These are phyloP conservation scores for Trifolium fragiferum DNA, from an alignment of 306 rosid species.

Conservation along the genomic window DNA sequence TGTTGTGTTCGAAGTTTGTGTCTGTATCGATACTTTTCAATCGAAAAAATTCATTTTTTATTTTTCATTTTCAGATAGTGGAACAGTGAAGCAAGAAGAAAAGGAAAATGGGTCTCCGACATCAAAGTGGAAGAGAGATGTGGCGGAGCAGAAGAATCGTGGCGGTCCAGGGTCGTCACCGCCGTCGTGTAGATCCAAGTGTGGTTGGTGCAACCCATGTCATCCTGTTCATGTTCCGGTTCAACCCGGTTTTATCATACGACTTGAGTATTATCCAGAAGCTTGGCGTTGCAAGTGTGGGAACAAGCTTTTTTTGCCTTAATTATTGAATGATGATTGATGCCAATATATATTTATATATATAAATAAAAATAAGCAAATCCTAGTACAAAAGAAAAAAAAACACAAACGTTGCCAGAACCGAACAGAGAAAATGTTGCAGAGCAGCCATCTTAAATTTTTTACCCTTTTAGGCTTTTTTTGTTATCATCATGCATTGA, in stretches of 20 bases:
- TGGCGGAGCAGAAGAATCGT: constrained; percentile 48
- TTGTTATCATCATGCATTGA: constrained; percentile 26
- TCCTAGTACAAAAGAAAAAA: constrained; percentile 32
- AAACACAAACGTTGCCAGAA: constrained; percentile 34
- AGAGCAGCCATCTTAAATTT: constrained; percentile 34
- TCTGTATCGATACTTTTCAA: too few species aligned
- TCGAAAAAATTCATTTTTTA: background rate
- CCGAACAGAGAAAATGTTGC: constrained; percentile 32
- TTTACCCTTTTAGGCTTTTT: constrained; percentile 35
- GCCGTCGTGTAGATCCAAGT: constrained; percentile 82
- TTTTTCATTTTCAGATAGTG: constrained; percentile 35
- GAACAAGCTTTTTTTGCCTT: constrained; percentile 84
- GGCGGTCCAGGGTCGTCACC: constrained; percentile 79
- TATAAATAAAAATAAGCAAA: background rate
- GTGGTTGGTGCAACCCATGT: constrained; percentile 85
- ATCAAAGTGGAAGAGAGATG: background rate
- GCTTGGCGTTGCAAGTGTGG: constrained; percentile 98
- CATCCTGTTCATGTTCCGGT: constrained; percentile 83
- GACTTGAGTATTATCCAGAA: constrained; percentile 95
- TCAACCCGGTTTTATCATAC: constrained; percentile 71
- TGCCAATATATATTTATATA: background rate
- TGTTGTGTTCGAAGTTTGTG: too few species aligned
- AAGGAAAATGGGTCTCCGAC: constrained; percentile 31
- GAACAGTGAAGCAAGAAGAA: constrained; percentile 22
- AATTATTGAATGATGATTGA: background rate